A percentile compares a stretch with the other conserved stretches of the same genome.
These are phyloP conservation scores for Neolentinus lepideus DNA, from an alignment of 1,284 basidiomycete species.

Conservation along the genomic window DNA sequence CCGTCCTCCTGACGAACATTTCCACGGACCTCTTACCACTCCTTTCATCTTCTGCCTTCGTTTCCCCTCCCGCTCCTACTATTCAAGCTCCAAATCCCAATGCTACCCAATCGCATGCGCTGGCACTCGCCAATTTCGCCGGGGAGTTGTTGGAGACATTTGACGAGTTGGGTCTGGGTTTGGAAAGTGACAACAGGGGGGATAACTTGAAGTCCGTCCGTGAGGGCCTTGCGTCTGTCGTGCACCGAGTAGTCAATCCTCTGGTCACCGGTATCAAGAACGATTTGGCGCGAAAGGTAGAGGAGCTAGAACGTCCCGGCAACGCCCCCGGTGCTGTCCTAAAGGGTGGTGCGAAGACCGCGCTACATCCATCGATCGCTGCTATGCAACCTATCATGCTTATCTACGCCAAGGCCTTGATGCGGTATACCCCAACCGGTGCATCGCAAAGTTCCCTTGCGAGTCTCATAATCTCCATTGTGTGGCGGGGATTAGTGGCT, in stretches of 20 bases:
- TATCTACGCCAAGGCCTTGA: constrained; percentile 48
- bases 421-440: constrained; percentile 45
- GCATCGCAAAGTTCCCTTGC: constrained; percentile 54
- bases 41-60: constrained; percentile 56
- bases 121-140: constrained; percentile 58
- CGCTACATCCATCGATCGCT: constrained; percentile 52
- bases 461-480: constrained; percentile 59
- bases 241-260: constrained; percentile 59
- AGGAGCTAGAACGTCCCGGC: constrained; percentile 42
- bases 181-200: constrained; percentile 50
- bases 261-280: constrained; percentile 53
- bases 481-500: constrained; percentile 68
- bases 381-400: constrained; percentile 52
- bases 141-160: constrained; percentile 66
- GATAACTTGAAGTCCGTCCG: constrained; percentile 60
- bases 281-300: constrained; percentile 53
- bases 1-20: constrained; percentile 63
- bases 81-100: constrained; percentile 46
- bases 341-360: constrained; percentile 24
- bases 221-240: constrained; percentile 58
- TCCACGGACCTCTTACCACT: constrained; percentile 60
- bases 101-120: constrained; percentile 62
- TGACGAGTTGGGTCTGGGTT: constrained; percentile 53
- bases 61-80: constrained; percentile 41
- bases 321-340: constrained; percentile 26